These are phyloP conservation scores for Xenosphaeropsis pyriputrescens DNA, from an alignment of 2,329 filamentous ascomycete genomes.

Conservation along the genomic window DNA sequence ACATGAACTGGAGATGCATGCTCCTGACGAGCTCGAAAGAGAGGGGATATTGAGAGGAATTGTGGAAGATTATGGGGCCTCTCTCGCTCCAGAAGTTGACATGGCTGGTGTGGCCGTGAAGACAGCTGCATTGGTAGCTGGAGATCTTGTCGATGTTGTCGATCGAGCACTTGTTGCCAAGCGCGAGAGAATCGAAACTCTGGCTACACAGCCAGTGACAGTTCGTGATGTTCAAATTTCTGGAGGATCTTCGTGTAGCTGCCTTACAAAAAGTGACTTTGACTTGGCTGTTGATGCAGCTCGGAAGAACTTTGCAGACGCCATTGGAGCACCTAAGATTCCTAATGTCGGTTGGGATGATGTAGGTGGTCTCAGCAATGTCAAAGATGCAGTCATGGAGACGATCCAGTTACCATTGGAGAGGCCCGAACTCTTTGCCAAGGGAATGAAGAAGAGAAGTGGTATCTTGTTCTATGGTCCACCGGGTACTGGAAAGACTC, in stretches of 20 bases:
- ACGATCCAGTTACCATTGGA: slow-evolving; percentile 91
- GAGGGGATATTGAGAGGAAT: slow-evolving; percentile 75
- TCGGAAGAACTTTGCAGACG: slow-evolving; percentile 93
- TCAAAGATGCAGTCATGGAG: slow-evolving; percentile 94
- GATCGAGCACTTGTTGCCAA: slow-evolving; percentile 75
- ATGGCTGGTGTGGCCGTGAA: slow-evolving; percentile 78
- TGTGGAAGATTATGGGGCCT: slow-evolving; percentile 59
- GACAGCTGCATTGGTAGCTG: slow-evolving; percentile 88
- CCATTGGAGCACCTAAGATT: slow-evolving; percentile 95
- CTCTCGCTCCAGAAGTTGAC: slow-evolving; percentile 73
- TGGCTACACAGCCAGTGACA: slow-evolving; percentile 46
- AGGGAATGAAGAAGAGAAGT: slow-evolving; percentile 95
- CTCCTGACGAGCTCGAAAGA: slow-evolving; percentile 83
- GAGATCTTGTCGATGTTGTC: slow-evolving; percentile 86
- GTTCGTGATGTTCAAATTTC: slow-evolving; percentile 77
- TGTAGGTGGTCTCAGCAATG: slow-evolving; percentile 81
- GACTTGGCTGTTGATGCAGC: slow-evolving; percentile 89
- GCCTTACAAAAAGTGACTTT: slow-evolving; percentile 72
- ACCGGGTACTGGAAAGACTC: slow-evolving; percentile 80
- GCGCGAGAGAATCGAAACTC: slow-evolving; percentile 56
- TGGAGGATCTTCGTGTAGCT: slow-evolving; percentile 65
- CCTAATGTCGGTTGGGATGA: slow-evolving; percentile 95
- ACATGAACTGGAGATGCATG: slow-evolving; percentile 85
- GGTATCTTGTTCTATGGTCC: slow-evolving; percentile 88
- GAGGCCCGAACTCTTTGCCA: slow-evolving; percentile 84